Conservation (phyloP, 257 asterid species). For the Penstemon barbatus region DNA sequence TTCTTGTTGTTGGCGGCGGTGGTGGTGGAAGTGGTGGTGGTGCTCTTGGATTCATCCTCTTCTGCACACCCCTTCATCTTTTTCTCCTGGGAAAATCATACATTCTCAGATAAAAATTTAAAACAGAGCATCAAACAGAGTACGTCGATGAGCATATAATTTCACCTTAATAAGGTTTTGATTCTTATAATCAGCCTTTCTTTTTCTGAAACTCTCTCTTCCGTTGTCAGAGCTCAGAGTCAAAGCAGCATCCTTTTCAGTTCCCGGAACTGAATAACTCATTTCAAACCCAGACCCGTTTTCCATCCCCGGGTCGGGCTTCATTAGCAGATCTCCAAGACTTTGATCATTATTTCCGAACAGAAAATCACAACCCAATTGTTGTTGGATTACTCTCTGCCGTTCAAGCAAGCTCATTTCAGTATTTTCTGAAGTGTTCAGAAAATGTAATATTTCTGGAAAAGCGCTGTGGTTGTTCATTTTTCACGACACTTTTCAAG, state of each 20-base stretch:
- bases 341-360: constrained; percentile 39
- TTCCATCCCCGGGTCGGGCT: constrained; percentile 52
- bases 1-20: constrained; percentile 30
- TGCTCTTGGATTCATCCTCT: constrained; percentile 53
- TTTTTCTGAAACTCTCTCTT: constrained; percentile 54
- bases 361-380: constrained; percentile 26
- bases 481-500: constrained; percentile 11
- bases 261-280: constrained; percentile 47
- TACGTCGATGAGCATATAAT: background rate
- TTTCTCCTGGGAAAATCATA: constrained; percentile 39
- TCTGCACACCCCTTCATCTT: constrained; percentile 48
- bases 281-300: constrained; percentile 35
- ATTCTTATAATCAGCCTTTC: constrained; percentile 54
- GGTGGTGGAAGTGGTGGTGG: constrained; percentile 27
- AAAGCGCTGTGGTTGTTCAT: constrained; percentile 34
- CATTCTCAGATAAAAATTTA: background rate
- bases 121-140: background rate
- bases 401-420: constrained; percentile 53
- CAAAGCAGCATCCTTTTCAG: constrained; percentile 34
- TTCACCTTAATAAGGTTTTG: constrained; percentile 46
- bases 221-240: constrained; percentile 31
- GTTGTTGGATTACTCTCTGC: constrained; percentile 38
- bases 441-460: constrained; percentile 47
- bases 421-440: constrained; percentile 28
- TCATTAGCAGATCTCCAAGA: constrained; percentile 43